Evolutionary conservation across 768 basidiomycete genomes (phyloP).

Genomic region (Boletus barrowsii): DNA sequence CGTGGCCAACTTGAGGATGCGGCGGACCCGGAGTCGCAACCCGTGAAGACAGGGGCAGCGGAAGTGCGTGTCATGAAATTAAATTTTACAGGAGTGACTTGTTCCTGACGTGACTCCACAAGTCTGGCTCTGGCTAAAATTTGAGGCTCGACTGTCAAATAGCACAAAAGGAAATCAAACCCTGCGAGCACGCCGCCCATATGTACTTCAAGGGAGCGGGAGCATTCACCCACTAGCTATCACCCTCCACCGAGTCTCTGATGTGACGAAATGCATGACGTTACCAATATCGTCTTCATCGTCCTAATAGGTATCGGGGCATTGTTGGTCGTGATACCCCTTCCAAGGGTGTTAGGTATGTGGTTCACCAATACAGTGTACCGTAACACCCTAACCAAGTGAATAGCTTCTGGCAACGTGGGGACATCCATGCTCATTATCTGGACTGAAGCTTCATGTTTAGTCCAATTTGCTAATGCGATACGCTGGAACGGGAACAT

Average conservation of each 20-base stretch:
- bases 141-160: too few relatives aligned
- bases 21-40: too few relatives aligned
- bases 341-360: slow-evolving; percentile 56
- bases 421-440: slow-evolving; percentile 34
- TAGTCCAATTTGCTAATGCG: slow-evolving; percentile 34
- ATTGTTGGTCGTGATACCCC: slow-evolving; percentile 42
- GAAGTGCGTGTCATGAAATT: too few relatives aligned
- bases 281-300: slow-evolving; percentile 20
- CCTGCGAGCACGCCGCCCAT: too few relatives aligned
- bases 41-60: too few relatives aligned
- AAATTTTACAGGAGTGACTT: too few relatives aligned
- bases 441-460: slow-evolving; percentile 30
- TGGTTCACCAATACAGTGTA: neutral
- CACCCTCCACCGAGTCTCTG: neutral
- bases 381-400: neutral
- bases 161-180: neutral
- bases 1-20: too few relatives aligned
- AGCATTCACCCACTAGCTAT: neutral
- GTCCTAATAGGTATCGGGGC: slow-evolving; percentile 37
- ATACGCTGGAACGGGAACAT: slow-evolving; percentile 37
- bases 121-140: too few relatives aligned
- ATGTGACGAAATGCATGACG: slow-evolving; percentile 3
- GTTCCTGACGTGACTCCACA: too few relatives aligned
- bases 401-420: slow-evolving; percentile 24
- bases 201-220: too few relatives aligned